Evolutionary conservation across 371 early-diverging fungal genomes (phyloP).

Genomic region (Parasitella parasitica): DNA sequence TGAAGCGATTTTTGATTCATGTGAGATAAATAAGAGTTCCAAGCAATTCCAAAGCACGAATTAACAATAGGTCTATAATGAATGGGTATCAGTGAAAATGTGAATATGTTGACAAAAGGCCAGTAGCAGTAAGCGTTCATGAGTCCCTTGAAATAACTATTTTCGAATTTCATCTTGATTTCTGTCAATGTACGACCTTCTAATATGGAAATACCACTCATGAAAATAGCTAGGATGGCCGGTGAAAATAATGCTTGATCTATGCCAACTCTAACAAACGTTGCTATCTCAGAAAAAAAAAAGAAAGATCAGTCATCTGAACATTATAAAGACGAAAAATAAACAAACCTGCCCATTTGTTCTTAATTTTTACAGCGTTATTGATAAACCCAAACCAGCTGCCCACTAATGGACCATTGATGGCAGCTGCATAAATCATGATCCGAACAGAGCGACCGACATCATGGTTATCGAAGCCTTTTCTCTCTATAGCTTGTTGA

Average conservation of each 20-base stretch:
- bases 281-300: constrained; percentile 6
- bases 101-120: constrained; percentile 76
- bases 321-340: neutral
- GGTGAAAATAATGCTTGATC: constrained; percentile 74
- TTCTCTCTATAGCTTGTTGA: constrained; percentile 31
- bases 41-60: constrained; percentile 62
- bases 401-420: constrained; percentile 34
- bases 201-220: constrained; percentile 57
- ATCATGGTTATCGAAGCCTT: constrained; percentile 28
- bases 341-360: constrained; percentile 17
- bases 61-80: constrained; percentile 70
- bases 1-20: constrained; percentile 41
- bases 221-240: constrained; percentile 61
- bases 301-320: neutral
- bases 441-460: constrained; percentile 20
- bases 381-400: constrained; percentile 31
- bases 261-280: constrained; percentile 44
- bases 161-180: constrained; percentile 55
- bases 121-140: constrained; percentile 70
- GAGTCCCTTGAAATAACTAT: constrained; percentile 46
- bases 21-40: constrained; percentile 75
- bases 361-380: constrained; percentile 18
- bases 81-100: constrained; percentile 69
- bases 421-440: constrained; percentile 22
- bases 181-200: constrained; percentile 54